Percentiles rank a stretch among this genome's conserved stretches.
Conservation (phyloP, 2,329 filamentous ascomycete genomes). For the Xylaria sp. region DNA sequence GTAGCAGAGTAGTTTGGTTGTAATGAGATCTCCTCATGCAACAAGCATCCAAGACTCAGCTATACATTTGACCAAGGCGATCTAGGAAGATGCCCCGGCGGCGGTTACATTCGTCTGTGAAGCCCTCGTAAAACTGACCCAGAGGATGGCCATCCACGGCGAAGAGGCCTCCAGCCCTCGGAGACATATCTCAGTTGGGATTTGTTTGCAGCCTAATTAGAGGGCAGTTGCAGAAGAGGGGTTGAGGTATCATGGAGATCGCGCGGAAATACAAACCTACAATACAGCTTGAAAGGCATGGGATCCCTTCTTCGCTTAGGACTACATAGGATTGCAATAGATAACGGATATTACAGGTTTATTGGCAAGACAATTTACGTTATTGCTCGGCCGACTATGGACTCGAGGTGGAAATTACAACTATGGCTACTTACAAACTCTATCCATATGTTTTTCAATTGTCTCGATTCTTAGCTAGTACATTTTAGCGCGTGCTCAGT, state of each 20-base stretch:
- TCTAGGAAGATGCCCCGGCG: too few species aligned
- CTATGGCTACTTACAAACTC: not conserved
- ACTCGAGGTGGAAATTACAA: not conserved
- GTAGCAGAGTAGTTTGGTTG: too few species aligned
- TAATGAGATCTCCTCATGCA: too few species aligned
- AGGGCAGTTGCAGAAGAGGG: not conserved
- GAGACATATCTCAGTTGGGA: not conserved
- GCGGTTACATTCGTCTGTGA: not conserved
- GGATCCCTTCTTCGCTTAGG: not conserved
- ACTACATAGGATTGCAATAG: not conserved
- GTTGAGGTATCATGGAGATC: not conserved
- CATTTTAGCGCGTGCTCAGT: not conserved
- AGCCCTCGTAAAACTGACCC: not conserved
- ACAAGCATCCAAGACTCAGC: too few species aligned
- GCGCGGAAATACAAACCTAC: not conserved
- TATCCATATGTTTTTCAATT: not conserved
- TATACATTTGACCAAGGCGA: too few species aligned
- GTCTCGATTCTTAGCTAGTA: not conserved
- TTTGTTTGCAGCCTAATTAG: too few species aligned
- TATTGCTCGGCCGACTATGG: not conserved
- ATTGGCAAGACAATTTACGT: too few species aligned
- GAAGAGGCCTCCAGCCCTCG: not conserved
- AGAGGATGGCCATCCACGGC: not conserved
- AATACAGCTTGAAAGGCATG: not conserved
- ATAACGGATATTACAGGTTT: not conserved